Base-by-base conservation (phyloP, 495 filamentous ascomycete genomes). In the Penicillium malachiteum region DNA sequence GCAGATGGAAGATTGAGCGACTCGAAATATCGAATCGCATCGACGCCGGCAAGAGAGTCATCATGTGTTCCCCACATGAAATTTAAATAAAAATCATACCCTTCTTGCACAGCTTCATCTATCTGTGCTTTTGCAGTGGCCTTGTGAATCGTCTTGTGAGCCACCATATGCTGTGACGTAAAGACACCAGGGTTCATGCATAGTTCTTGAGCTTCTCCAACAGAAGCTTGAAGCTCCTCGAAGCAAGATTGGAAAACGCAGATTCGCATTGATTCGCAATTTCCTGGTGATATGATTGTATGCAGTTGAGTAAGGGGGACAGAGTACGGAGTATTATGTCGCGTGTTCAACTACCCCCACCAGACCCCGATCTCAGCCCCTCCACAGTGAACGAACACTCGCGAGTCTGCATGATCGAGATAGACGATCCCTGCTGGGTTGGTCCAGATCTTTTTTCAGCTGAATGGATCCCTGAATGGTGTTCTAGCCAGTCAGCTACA, bases 51-150 rank as follows among this genome's bases (percentile, higher is more conserved):
- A 2, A 60, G 34, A 1, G 47, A 46, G 44, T 60, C 58, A 21
- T 60, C 58, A 5, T 48, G 45, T 26, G 58, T 60, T 1, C 58
- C 58, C 58, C 58, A 60, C n/a, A 60, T 31, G n/a, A 60, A 54
- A 18, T 60, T 56, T 1, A 60, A 32, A 43, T 60, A 60, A 26
- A 60, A 60, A 11, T 60, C 58, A 32, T 52, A 46, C 10, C 44
- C 53, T 32, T 56, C 58, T 16, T 17, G 11, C 5, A 56, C 49
- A 2, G 39, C 42, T 8, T 35, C 42, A 32, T 60, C 58, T 16
- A 60, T 60, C 31, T 60, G 40, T n/a, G 48, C 42, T n/a, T 56
- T 56, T 5, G 58, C 58, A 10, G 55, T 57, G 5, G 9, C 40
- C 33, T 57, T 57, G 42, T 57, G 55, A 16, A 57, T 52, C 1